Conservation (phyloP, 1,284 basidiomycete genomes). For the Inonotus hispidus region DNA sequence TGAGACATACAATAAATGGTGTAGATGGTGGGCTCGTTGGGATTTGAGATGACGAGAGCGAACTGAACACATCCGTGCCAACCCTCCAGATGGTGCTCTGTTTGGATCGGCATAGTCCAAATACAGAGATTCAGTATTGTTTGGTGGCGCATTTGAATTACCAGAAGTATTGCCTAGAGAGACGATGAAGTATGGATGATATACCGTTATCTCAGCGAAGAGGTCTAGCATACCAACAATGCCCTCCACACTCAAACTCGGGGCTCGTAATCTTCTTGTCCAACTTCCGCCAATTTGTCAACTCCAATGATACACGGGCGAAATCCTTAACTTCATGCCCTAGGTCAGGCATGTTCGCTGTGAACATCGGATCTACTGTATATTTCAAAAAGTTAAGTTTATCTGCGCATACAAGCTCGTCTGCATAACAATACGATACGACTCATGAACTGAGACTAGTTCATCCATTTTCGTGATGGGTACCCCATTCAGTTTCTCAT, state of each 20-base stretch:
- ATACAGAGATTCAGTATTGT: constrained; percentile 99
- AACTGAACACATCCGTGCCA: constrained; percentile 99
- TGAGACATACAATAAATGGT: constrained; percentile 87
- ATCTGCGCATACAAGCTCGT: constrained; percentile 25
- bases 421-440: constrained; percentile 14
- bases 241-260: constrained; percentile 97
- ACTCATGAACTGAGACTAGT: constrained; percentile 76
- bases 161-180: constrained; percentile 90
- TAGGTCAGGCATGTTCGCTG: constrained; percentile 91
- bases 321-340: constrained; percentile 96
- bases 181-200: constrained; percentile 8
- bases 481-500: constrained; percentile 72
- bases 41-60: constrained; percentile 96
- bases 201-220: constrained; percentile 17
- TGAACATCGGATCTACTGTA: constrained; percentile 92
- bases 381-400: constrained; percentile 1
- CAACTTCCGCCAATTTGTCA: constrained; percentile 85
- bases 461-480: constrained; percentile 81
- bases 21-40: constrained; percentile 90
- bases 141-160: constrained; percentile 98
- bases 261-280: constrained; percentile 93
- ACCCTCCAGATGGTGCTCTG: constrained; percentile 90
- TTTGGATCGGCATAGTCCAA: constrained; percentile 99
- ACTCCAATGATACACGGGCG: constrained; percentile 83
- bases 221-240: constrained; percentile 75